phyloP scores from a whole-genome alignment of 1,139 yeast species.

The Blastobotrys elegans region DNA sequence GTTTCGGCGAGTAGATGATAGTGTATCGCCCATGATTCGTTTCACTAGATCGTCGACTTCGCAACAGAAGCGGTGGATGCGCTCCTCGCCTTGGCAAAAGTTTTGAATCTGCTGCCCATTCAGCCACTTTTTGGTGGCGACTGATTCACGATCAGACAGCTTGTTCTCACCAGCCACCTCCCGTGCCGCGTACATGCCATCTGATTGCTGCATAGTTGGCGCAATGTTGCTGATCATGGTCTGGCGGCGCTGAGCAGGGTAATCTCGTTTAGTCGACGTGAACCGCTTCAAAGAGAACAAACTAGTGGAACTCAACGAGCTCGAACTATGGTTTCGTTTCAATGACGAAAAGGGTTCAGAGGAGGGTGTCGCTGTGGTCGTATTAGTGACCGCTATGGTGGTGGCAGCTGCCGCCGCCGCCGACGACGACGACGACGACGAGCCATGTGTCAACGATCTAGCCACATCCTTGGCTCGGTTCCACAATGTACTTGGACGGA shows the following conservation, averaged over 20 bases:
- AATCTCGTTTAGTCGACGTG: constrained; percentile 24
- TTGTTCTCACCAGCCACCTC: constrained; percentile 31
- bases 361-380: constrained; percentile 3
- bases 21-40: constrained; percentile 32
- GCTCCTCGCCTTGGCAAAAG: constrained; percentile 36
- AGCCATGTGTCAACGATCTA: constrained; percentile 19
- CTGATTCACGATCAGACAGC: constrained; percentile 36
- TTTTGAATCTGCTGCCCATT: constrained; percentile 33
- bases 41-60: constrained; percentile 34
- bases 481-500: constrained; percentile 29
- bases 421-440: constrained; percentile 2
- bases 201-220: constrained; percentile 13
- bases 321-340: constrained; percentile 22
- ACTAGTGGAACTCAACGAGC: constrained; percentile 21
- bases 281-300: constrained; percentile 29
- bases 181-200: constrained; percentile 32
- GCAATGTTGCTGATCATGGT: constrained; percentile 22
- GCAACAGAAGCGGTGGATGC: constrained; percentile 35
- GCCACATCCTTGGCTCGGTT: constrained; percentile 31
- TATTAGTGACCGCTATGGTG: no score
- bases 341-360: constrained; percentile 10
- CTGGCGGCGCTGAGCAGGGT: constrained; percentile 29
- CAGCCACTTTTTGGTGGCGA: constrained; percentile 31
- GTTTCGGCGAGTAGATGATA: constrained; percentile 22
- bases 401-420: not conserved